phyloP scores from a whole-genome alignment of 2,329 filamentous ascomycete species.

The Colletotrichum lindemuthianum region DNA sequence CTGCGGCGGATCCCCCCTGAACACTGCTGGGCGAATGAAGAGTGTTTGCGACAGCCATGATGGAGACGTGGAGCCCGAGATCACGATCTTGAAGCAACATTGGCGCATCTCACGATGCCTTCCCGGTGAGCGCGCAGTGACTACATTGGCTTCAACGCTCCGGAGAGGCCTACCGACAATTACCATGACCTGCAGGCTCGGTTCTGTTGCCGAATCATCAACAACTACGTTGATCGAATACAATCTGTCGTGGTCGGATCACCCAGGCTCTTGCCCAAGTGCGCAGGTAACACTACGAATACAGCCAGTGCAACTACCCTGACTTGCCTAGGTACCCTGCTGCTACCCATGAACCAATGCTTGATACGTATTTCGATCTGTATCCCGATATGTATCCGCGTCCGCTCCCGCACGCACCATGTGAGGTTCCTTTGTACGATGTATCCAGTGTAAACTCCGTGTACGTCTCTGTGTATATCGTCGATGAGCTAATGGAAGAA shows the following conservation, averaged over 20 bases:
- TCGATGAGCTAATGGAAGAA: constrained; percentile 1
- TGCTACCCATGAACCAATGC: too few relatives aligned
- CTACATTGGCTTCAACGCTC: too few relatives aligned
- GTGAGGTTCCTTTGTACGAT: constrained; percentile 2
- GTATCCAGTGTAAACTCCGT: constrained; percentile 28
- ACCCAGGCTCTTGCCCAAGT: not conserved
- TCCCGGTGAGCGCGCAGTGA: too few relatives aligned
- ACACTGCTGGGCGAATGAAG: constrained; percentile 3
- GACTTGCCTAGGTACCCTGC: not conserved
- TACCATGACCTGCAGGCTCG: too few relatives aligned
- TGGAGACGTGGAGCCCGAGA: not conserved
- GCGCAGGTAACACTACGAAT: not conserved
- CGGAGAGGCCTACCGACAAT: too few relatives aligned
- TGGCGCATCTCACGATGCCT: constrained; percentile 1
- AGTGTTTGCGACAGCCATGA: not conserved
- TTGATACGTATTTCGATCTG: not conserved
- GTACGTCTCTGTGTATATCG: constrained; percentile 15
- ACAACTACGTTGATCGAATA: not conserved
- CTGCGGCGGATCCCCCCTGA: not conserved
- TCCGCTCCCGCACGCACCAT: constrained; percentile 16
- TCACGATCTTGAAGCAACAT: not conserved
- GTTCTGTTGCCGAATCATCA: too few relatives aligned
- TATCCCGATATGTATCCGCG: constrained; percentile 11
- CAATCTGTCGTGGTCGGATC: constrained; percentile 23
- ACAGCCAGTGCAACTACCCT: not conserved